Evolutionary conservation across 2,329 filamentous ascomycete species (phyloP), one percentile per base, ranked within the genome.

Genomic region (Oidium heveae): DNA sequence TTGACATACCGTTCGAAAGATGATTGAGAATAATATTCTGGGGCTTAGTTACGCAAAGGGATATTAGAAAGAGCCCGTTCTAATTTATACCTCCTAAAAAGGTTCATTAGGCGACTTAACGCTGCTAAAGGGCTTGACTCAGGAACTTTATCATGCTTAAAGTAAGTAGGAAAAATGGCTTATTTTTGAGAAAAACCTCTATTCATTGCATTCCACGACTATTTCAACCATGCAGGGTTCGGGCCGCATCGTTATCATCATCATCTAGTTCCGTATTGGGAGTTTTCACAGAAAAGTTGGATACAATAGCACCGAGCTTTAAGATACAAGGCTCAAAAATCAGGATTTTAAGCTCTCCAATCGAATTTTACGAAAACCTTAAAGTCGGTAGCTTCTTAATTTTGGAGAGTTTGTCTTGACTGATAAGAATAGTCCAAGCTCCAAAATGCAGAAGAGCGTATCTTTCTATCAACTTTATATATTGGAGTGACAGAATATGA

Each of bases 391-490:
- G 20, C n/a, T 10, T 1, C 4, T 39, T 2, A 10, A 46, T 18
- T 18, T 20, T 15, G 22, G 8, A 52, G 39, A 41, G 10, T 15
- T 37, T 24, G 6, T 13, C 32, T 7, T 22, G 7, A 60, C 63
- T 66, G 62, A 65, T 62, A 56, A 55, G 46, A 55, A 55, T 64
- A 88, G 83, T 69, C 75, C 58, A 94, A 88, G 69, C 95, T 98
- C 64, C 76, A 76, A 54, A 76, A 75, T 58, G 91, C 91, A 10
- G 78, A 86, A 66, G 74, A 70, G 54, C 77, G 85, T 57, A 82
- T 98, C 60, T 98, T 93, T 66, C 71, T 98, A 52, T 94, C 88
- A n/a, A 98, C 91, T 0, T 71, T 98, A 54, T 98, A 98, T 66
- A 91, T 98, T 65, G 91, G 91, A 58, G 94, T 89, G 67, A 84